Base-by-base conservation (phyloP, 805 yeast genomes). In the Cyberlindnera misumaiensis region DNA sequence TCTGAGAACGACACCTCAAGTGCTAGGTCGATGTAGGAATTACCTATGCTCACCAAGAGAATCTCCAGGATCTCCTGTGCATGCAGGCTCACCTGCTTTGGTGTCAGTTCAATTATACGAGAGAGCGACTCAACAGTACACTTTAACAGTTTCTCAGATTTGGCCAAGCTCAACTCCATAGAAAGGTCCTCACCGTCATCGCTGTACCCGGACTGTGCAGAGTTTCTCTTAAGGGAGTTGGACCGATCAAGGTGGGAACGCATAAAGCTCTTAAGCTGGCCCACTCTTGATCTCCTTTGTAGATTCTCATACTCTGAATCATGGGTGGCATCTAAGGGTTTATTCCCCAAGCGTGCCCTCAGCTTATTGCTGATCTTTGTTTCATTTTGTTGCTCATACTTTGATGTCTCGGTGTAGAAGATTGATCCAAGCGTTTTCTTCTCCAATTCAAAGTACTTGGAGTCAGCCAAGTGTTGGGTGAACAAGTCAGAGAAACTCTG, bases 111-210 rank as follows among this genome's bases (percentile, higher is more conserved):
- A 51, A 85, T 70, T 4, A 82, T 67, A 53, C 96, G 68, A 3
- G 89, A 81, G 4, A 87, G 66, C 1, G 89, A 72, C 59, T 88
- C 97, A 27, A 86, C 81, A 7, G 80, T 72, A 13, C 83, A 73
- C 47, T 78, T 80, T 30, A 87, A 63, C 40, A 85, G 72, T 3
- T 68, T 63, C 46, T 85, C 89, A 3, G 84, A 77, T 18, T 67
- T 62, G 12, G 61, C 49, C 6, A 80, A 54, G 24, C 60, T 55
- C 30, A 70, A 53, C 24, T 55, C 48, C 24, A 17, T 29, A 24
- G 12, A 45, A 29, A 4, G 52, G 36, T 35, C 49, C 36, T 49
- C 60, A n/a, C 30, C 37, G 11, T 40, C 17, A 11, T 41, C 43
- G n/a, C 31, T 30, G 17, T 25, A 20, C 7, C 24, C 37, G 4